Percentiles rank a stretch among this genome's conserved stretches.
These are phyloP conservation scores for Plectranthus barbatus DNA, from an alignment of 257 asterid species.

Conservation along the genomic window DNA sequence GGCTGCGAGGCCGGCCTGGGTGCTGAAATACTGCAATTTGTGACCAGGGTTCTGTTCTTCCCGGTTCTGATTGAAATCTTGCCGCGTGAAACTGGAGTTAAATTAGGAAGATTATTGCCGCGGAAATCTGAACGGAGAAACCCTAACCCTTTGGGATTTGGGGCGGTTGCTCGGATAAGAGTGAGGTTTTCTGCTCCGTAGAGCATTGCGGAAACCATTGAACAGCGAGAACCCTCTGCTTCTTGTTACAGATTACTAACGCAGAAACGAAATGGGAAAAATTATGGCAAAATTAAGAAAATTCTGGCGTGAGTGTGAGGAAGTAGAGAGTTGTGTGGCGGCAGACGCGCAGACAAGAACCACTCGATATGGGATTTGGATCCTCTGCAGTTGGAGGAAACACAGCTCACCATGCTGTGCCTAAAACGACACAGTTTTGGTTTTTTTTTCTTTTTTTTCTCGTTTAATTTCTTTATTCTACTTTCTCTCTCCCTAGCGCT, in stretches of 20 bases:
- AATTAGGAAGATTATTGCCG: conserved; percentile 36
- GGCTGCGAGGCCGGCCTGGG: conserved; percentile 84
- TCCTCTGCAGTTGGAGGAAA: too few species aligned
- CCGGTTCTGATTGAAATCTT: conserved; percentile 22
- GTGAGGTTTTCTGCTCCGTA: conserved; percentile 50
- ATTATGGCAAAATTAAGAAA: neutral
- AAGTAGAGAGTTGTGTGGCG: conserved; percentile 10
- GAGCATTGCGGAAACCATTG: conserved; percentile 69
- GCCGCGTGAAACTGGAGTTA: conserved; percentile 27
- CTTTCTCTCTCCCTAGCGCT: too few species aligned
- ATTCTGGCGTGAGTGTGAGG: neutral
- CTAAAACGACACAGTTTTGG: too few species aligned
- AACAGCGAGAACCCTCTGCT: neutral
- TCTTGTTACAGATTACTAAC: neutral
- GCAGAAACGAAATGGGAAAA: neutral
- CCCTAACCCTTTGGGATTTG: conserved; percentile 38
- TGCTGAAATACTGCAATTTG: conserved; percentile 64
- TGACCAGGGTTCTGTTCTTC: conserved; percentile 24
- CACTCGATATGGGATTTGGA: too few species aligned
- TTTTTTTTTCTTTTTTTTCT: too few species aligned
- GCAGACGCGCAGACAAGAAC: conserved; percentile 10
- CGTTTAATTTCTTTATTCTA: too few species aligned
- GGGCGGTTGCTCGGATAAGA: conserved; percentile 29
- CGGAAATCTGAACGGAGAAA: conserved; percentile 37
- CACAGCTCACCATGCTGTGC: too few species aligned